A percentile compares a stretch with the other conserved stretches of the same genome.
Conservation (phyloP, 2,329 filamentous ascomycete species). For the Penicillium expansum region DNA sequence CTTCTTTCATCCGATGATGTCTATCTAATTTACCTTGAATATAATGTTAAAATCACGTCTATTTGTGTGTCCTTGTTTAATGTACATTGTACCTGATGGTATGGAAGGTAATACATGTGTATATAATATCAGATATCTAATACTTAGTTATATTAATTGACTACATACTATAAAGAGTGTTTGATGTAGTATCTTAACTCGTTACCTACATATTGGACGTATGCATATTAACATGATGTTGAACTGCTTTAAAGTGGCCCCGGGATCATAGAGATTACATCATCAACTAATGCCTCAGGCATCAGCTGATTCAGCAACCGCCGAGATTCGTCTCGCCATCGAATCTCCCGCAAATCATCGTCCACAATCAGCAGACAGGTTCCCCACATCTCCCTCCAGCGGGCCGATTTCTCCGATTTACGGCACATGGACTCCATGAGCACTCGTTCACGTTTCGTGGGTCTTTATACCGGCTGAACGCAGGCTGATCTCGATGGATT, state of each 20-base stretch:
- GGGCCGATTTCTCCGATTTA: constrained; percentile 39
- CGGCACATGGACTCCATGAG: constrained; percentile 31
- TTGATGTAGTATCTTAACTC: too few relatives aligned
- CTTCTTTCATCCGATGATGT: not conserved
- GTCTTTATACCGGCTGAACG: constrained; percentile 32
- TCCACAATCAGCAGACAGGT: not conserved
- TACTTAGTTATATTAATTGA: not conserved
- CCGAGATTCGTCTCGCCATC: constrained; percentile 28
- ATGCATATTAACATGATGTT: too few relatives aligned
- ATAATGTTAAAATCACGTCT: not conserved
- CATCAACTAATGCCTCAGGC: constrained; percentile 1
- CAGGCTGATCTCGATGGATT: constrained; percentile 36
- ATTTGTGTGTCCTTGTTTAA: not conserved
- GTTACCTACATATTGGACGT: too few relatives aligned
- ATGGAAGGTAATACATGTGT: not conserved
- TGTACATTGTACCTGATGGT: not conserved
- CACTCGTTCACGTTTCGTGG: constrained; percentile 24
- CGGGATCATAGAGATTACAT: not conserved
- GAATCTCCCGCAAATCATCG: constrained; percentile 9
- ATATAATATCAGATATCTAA: not conserved
- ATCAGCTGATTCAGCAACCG: constrained; percentile 21
- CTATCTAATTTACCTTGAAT: too few relatives aligned
- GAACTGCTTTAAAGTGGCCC: not conserved
- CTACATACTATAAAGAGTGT: not conserved
- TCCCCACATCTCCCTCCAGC: constrained; percentile 6